Base-by-base conservation (phyloP, 805 yeast genomes). In the Spathaspora hagerdaliae region DNA sequence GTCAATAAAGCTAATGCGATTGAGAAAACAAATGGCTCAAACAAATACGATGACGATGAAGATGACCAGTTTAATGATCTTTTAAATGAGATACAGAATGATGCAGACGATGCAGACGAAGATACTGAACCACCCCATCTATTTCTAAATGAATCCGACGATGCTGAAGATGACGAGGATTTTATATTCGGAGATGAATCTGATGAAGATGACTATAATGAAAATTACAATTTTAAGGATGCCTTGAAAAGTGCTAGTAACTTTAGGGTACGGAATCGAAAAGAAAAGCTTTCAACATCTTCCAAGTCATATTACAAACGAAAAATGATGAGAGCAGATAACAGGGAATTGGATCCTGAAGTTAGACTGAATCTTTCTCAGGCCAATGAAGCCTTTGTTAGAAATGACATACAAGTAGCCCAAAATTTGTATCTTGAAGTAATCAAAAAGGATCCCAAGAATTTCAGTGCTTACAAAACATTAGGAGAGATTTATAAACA, bases 391-490 rank as follows among this genome's bases (percentile, higher is more conserved):
- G 87, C 89, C 0, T 90, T 83, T 70, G 96, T 86, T 1, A 59
- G 76, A 29, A 75, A 75, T 41, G 84, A 85, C 54, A 73, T 78
- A 14, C 78, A 74, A 29, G 72, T 67, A 1, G 92, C 95, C 0
- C 75, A 79, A 52, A 65, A 76, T 42, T 59, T 75, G 41, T 91
- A 77, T 63, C 67, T 73, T 52, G 87, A 80, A 49, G 95, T 89
- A 10, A 82, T 92, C 48, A 81, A 83, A 54, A 73, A 82, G 44
- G 96, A 90, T 58, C 83, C 87, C 11, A 78, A 79, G 52, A 85
- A 87, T 59, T 84, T 80, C 61, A 81, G 86, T 38, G 97, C 97
- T 0, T 91, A 91, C 70, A 84, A 86, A 56, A 86, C 95, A 0
- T 66, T 90, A 38, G 97, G 97, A 39, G 96, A 87, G 57, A 86